Conservation (phyloP, 768 basidiomycete species). For the Dentipellis fragilis region DNA sequence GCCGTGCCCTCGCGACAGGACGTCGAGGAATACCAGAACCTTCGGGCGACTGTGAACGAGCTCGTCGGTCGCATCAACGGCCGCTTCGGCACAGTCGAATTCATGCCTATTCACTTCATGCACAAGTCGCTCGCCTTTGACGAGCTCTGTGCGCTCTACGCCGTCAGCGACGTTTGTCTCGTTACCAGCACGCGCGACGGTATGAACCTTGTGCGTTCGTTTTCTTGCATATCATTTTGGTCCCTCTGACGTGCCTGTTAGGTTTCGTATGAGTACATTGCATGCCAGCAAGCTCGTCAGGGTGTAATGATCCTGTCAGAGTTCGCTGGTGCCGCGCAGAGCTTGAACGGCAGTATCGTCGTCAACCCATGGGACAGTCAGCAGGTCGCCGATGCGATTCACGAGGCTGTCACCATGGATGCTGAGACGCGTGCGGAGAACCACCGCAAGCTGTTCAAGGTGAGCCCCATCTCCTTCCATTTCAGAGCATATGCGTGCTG, state of each 20-base stretch:
- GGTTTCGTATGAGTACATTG: conserved; percentile 99
- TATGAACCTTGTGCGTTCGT: conserved; percentile 86
- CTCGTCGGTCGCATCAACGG: conserved; percentile 98
- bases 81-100: conserved; percentile 96
- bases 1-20: conserved; percentile 97
- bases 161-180: conserved; percentile 91
- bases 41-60: conserved; percentile 93
- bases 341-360: conserved; percentile 89
- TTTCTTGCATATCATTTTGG: conserved; percentile 11
- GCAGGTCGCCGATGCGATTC: conserved; percentile 94
- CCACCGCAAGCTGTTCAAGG: conserved; percentile 87
- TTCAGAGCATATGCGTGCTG: background rate
- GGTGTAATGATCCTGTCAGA: conserved; percentile 98
- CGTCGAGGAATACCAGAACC: conserved; percentile 98
- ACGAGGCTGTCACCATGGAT: conserved; percentile 88
- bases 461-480: background rate
- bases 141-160: conserved; percentile 96
- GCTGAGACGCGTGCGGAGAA: conserved; percentile 78
- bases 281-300: conserved; percentile 85
- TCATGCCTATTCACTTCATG: conserved; percentile 99
- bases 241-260: conserved; percentile 19
- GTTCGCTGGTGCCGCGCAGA: conserved; percentile 96
- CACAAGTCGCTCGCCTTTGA: conserved; percentile 91
- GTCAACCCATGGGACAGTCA: conserved; percentile 99
- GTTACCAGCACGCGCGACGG: conserved; percentile 94